Evolutionary conservation across 2,329 filamentous ascomycete genomes (phyloP), one percentile per base, ranked within the genome.

Genomic region (Verticillium nonalfalfae): DNA sequence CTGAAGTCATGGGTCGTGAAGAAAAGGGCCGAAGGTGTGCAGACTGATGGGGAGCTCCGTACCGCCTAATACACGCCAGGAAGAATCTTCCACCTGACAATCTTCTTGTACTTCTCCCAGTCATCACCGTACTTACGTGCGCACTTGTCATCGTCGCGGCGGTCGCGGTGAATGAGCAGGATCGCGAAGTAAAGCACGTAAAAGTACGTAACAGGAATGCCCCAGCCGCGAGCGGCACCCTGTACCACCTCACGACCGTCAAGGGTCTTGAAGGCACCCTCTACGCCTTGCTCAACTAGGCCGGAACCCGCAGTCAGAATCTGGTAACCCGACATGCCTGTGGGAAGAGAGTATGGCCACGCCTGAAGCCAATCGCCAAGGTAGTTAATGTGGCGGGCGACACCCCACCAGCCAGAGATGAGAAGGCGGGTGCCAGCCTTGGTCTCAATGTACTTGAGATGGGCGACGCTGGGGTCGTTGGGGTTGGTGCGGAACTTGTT

Each of bases 321-420:
- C 50, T 88, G 79, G 73, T 94, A 97, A 13, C 93, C 93, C 0
- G 93, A 90, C 63, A 96, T 74, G 1, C 91, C 90, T 0, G 93
- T 97, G 1, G 94, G 93, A 54, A 97, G 81, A 66, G 87, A 91
- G 76, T 95, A 97, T 0, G 92, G 87, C 91, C 92, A 97, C 9
- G 89, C 86, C 85, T 96, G 93, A 66, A 95, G 82, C 93, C 93
- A 97, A 78, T 98, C 94, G 59, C 93, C 94, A 1, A 96, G 77
- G 76, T 98, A 97, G 79, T 97, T 98, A 81, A 97, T 94, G 76
- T 98, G 94, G 52, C 94, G 86, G 0, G 93, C 90, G 26, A 86
- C 81, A 54, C 94, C 94, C 94, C 94, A 97, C 94, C 94, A 98
- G 61, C 94, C 94, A 0, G 90, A 89, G 3, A 87, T 87, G 66